Conservation (phyloP, 495 filamentous ascomycete genomes). For the Thozetella sp. region DNA sequence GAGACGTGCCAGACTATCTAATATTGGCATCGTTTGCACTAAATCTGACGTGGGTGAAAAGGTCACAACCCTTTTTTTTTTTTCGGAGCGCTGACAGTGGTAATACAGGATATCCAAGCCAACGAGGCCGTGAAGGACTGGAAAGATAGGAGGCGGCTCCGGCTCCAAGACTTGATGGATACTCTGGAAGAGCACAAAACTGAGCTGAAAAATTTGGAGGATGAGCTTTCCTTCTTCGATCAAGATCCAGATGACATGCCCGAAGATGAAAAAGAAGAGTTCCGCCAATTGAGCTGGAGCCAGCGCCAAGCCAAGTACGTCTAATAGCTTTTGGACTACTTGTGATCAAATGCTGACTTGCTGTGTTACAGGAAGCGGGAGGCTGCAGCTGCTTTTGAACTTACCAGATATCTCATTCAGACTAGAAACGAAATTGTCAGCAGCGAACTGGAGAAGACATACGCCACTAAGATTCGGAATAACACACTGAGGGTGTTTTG, state of each 20-base stretch:
- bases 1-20: conserved; percentile 24
- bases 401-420: conserved; percentile 28
- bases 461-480: conserved; percentile 17
- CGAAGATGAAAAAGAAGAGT: not conserved
- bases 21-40: conserved; percentile 40
- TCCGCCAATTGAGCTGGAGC: no score
- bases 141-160: conserved; percentile 10
- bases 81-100: not conserved
- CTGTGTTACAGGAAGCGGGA: no score
- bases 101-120: conserved; percentile 17
- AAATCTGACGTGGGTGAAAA: conserved; percentile 32
- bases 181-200: not conserved
- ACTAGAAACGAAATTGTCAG: conserved; percentile 30
- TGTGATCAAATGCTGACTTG: no score
- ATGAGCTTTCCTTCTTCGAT: not conserved
- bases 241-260: not conserved
- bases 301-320: no score
- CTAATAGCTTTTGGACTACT: no score
- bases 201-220: not conserved
- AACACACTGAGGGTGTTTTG: conserved; percentile 31
- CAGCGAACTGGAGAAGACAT: conserved; percentile 15
- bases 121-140: conserved; percentile 27
- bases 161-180: conserved; percentile 11
- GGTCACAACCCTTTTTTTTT: no score
- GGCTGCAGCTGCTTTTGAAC: no score